Percentiles rank a stretch among this genome's conserved stretches.
Evolutionary conservation across 2,329 filamentous ascomycete genomes (phyloP).

Genomic region (Xylaria sp.): DNA sequence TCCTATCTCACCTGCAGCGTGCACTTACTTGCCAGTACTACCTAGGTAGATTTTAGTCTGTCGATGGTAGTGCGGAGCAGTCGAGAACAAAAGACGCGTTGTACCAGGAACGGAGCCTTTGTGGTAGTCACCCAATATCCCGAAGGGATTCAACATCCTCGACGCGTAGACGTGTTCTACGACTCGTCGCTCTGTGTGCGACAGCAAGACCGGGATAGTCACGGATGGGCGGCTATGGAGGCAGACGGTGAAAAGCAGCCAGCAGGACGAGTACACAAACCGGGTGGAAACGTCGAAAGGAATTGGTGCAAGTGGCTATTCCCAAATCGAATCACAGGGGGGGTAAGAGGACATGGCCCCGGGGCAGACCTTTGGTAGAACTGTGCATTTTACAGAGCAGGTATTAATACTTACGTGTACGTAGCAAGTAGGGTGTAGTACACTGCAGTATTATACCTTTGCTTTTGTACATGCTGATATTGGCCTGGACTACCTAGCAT

Average conservation of each 20-base stretch:
- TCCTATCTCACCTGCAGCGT: neutral
- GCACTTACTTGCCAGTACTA: neutral
- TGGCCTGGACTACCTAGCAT: no score
- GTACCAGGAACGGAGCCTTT: conserved; percentile 16
- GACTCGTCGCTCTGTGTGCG: conserved; percentile 4
- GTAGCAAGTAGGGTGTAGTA: neutral
- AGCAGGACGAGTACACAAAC: conserved; percentile 2
- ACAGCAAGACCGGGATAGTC: conserved; percentile 1
- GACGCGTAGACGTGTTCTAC: neutral
- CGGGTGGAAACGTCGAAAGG: neutral
- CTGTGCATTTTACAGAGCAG: neutral
- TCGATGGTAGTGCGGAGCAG: neutral
- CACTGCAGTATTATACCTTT: neutral
- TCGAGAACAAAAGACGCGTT: neutral
- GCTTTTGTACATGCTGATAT: no score
- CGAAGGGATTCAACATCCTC: conserved; percentile 31
- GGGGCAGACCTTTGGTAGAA: neutral
- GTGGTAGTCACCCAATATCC: conserved; percentile 24
- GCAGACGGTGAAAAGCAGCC: conserved; percentile 11
- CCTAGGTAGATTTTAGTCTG: neutral
- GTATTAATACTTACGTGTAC: neutral
- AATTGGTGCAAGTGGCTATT: conserved; percentile 2
- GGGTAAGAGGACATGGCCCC: neutral
- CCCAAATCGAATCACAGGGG: conserved; percentile 15
- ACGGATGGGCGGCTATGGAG: neutral